Percentiles rank a stretch among this genome's conserved stretches.
phyloP scores from a whole-genome alignment of 2,329 filamentous ascomycete species.

The Seiridium cupressi region DNA sequence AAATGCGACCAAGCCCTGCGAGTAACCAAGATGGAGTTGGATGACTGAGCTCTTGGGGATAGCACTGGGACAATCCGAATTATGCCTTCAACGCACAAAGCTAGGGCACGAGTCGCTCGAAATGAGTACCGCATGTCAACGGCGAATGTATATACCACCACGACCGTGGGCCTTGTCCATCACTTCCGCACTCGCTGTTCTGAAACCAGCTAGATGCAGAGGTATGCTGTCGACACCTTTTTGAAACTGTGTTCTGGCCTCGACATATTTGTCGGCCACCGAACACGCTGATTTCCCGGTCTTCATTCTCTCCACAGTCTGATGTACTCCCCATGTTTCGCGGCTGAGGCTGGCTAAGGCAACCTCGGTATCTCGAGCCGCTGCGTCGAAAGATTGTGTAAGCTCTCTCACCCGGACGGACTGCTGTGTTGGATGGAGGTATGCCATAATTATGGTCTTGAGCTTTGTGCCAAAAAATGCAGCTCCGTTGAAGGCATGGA shows the following conservation, averaged over 20 bases:
- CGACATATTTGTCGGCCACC: slow-evolving; percentile 43
- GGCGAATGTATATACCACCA: slow-evolving; percentile 47
- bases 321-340: slow-evolving; percentile 41
- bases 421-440: slow-evolving; percentile 41
- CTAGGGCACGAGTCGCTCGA: background rate
- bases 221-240: slow-evolving; percentile 57
- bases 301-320: slow-evolving; percentile 35
- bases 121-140: slow-evolving; percentile 15
- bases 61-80: too few relatives aligned
- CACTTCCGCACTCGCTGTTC: slow-evolving; percentile 44
- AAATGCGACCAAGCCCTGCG: too few relatives aligned
- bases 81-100: background rate
- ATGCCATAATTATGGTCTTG: slow-evolving; percentile 59
- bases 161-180: slow-evolving; percentile 48
- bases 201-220: slow-evolving; percentile 56
- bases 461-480: slow-evolving; percentile 43
- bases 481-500: slow-evolving; percentile 45
- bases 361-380: slow-evolving; percentile 38
- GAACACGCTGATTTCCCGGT: slow-evolving; percentile 39
- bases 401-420: slow-evolving; percentile 5
- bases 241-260: slow-evolving; percentile 48
- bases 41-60: too few relatives aligned
- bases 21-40: too few relatives aligned
- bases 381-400: slow-evolving; percentile 19
- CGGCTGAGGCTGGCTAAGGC: slow-evolving; percentile 45